phyloP scores from a whole-genome alignment of 495 filamentous ascomycete species.

The Hypomontagnella monticulosa region DNA sequence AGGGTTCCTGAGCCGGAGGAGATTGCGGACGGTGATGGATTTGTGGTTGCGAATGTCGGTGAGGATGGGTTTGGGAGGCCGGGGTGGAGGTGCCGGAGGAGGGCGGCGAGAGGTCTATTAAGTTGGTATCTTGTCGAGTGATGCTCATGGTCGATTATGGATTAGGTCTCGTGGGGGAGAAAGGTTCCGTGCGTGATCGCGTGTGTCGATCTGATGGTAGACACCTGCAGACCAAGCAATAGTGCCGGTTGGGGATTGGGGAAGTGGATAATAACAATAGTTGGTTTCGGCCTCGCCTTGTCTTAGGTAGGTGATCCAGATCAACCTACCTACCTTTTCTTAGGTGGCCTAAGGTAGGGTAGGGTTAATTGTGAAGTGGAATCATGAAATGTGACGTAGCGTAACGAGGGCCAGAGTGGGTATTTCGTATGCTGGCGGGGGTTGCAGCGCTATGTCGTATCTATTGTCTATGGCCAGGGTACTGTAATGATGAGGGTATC shows the following conservation, averaged over 20 bases:
- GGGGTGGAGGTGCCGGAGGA: conserved; percentile 33
- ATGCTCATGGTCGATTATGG: conserved; percentile 17
- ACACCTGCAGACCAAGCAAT: conserved; percentile 1
- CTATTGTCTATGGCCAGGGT: neutral
- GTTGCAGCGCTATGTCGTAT: conserved; percentile 19
- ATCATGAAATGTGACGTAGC: conserved; percentile 41
- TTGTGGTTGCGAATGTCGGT: conserved; percentile 13
- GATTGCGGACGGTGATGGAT: conserved; percentile 22
- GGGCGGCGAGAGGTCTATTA: conserved; percentile 39
- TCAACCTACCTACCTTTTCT: conserved; percentile 16
- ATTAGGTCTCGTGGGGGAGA: conserved; percentile 5
- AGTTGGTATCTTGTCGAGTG: conserved; percentile 28
- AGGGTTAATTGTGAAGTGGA: conserved; percentile 6
- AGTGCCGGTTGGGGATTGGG: conserved; percentile 11
- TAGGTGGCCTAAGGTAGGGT: conserved; percentile 7
- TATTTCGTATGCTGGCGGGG: conserved; percentile 13
- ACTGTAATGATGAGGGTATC: conserved; percentile 7
- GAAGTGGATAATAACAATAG: conserved; percentile 20
- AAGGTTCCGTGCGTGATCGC: conserved; percentile 12
- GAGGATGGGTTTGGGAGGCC: conserved; percentile 2
- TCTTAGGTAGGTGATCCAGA: conserved; percentile 17
- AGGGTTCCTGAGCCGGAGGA: conserved; percentile 22
- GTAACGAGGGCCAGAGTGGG: conserved; percentile 19
- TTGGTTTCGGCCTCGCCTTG: conserved; percentile 5
- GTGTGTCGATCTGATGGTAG: conserved; percentile 21